Conservation (phyloP, 805 yeast species). For the Teunomyces cretensis region DNA sequence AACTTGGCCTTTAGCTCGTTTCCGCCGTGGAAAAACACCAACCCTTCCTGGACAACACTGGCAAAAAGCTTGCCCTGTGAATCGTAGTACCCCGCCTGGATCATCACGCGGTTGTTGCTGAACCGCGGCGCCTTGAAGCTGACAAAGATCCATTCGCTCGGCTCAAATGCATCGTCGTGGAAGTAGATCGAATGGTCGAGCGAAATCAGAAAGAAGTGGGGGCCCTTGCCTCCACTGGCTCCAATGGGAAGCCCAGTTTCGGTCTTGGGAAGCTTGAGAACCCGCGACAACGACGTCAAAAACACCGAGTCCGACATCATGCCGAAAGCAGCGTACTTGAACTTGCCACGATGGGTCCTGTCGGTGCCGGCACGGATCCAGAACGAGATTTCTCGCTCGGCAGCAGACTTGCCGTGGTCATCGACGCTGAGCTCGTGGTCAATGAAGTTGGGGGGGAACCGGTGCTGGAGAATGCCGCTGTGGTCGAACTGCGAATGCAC, state of each 20-base stretch:
- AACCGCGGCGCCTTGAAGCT: slow-evolving; percentile 28
- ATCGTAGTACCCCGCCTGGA: slow-evolving; percentile 30
- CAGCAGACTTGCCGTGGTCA: slow-evolving; percentile 23
- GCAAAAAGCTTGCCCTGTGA: slow-evolving; percentile 29
- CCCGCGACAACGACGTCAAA: slow-evolving; percentile 27
- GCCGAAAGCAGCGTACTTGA: slow-evolving; percentile 31
- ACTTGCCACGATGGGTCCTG: slow-evolving; percentile 9
- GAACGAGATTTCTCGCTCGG: slow-evolving; percentile 32
- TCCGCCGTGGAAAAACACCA: slow-evolving; percentile 25
- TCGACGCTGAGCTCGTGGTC: slow-evolving; percentile 20
- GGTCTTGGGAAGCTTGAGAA: slow-evolving; percentile 26
- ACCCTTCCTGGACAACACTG: slow-evolving; percentile 35
- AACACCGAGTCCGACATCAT: slow-evolving; percentile 33
- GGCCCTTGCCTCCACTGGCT: slow-evolving; percentile 22
- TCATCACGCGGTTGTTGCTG: slow-evolving; percentile 29
- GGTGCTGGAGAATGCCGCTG: slow-evolving; percentile 21
- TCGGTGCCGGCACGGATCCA: slow-evolving; percentile 30
- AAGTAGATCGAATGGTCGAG: slow-evolving; percentile 36
- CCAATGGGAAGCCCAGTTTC: slow-evolving; percentile 10
- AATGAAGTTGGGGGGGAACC: slow-evolving; percentile 26
- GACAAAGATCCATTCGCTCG: slow-evolving; percentile 31
- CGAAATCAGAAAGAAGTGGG: slow-evolving; percentile 30
- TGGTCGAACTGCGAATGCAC: slow-evolving; percentile 15
- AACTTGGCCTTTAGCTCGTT: slow-evolving; percentile 20
- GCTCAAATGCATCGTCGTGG: slow-evolving; percentile 37